Evolutionary conservation across 192 early-diverging fungal species (phyloP), one percentile per base, ranked within the genome.

Genomic region (Funneliformis geosporum): DNA sequence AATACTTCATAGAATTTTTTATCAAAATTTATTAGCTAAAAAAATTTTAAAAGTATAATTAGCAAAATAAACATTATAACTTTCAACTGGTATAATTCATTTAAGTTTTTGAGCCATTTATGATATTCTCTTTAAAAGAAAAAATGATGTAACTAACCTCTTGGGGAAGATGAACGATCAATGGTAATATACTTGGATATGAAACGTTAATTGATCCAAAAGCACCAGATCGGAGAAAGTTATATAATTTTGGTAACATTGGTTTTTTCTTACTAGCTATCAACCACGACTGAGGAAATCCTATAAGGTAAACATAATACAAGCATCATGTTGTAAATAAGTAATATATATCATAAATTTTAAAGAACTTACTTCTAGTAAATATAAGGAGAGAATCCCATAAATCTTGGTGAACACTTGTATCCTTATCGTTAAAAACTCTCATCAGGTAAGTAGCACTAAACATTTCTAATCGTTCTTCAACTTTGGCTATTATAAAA

Each of bases 341-440:
- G 33, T 33, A 33, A 44, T 68, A 44, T 46, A 18, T 46, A 39
- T 21, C 27, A 8, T 43, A 10, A 70, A 70, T 39, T 75, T 60
- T 11, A 33, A 64, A 23, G 8, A 9, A 27, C 47, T 71, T 79
- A 87, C 86, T 73, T 72, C 91, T 94, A 2, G 93, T 95, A 28
- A 93, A 85, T 11, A 95, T 76, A 72, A 98, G 83, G 8, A 98
- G 80, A 8, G 97, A 86, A 76, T 97, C 95, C 96, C 96, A 97
- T 81, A 99, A 85, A 28, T 95, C 94, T 7, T 88, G 84, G 73
- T 95, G 93, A 25, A 88, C 92, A 5, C 87, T 84, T 0, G 87
- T 73, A 25, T 96, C 94, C 84, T 88, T 91, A 72, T 98, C 96
- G 1, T 79, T 81, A 82, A 98, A 95, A 40, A 88, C 90, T 47